Evolutionary conservation across 106 monocot species (phyloP).

Genomic region (Dendrobium nobile): DNA sequence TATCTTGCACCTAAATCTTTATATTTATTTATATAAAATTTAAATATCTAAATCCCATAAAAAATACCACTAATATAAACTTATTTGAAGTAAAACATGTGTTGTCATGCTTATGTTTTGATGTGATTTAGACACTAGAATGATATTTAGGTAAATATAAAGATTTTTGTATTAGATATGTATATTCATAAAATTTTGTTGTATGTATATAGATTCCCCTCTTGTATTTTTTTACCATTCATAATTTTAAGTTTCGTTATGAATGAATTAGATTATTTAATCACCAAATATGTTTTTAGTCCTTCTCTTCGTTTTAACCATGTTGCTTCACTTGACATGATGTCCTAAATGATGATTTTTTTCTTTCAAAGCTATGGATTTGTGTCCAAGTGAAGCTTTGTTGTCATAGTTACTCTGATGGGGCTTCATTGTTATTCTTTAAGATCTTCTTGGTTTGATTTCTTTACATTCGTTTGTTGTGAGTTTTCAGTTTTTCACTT

Average conservation of each 20-base stretch:
- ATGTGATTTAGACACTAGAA: too few relatives aligned
- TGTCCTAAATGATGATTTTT: constrained; percentile 12
- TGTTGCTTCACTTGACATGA: neutral
- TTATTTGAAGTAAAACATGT: too few relatives aligned
- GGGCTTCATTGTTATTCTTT: neutral
- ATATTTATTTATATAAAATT: too few relatives aligned
- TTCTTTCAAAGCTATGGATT: constrained; percentile 15
- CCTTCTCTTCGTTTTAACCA: neutral
- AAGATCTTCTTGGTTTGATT: neutral
- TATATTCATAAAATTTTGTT: too few relatives aligned
- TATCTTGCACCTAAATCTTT: too few relatives aligned
- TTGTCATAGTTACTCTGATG: constrained; percentile 39
- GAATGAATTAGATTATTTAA: neutral
- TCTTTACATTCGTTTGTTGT: neutral
- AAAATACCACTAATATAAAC: too few relatives aligned
- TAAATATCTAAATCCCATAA: too few relatives aligned
- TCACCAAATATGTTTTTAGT: neutral
- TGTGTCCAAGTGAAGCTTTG: constrained; percentile 24
- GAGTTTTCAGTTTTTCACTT: neutral
- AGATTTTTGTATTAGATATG: too few relatives aligned
- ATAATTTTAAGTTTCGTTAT: neutral
- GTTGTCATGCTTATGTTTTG: too few relatives aligned
- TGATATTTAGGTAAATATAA: too few relatives aligned
- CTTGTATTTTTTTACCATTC: neutral
- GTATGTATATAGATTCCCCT: too few relatives aligned